Conservation (phyloP, 2,329 filamentous ascomycete genomes). For the Aspergillus fumigatiaffinis region DNA sequence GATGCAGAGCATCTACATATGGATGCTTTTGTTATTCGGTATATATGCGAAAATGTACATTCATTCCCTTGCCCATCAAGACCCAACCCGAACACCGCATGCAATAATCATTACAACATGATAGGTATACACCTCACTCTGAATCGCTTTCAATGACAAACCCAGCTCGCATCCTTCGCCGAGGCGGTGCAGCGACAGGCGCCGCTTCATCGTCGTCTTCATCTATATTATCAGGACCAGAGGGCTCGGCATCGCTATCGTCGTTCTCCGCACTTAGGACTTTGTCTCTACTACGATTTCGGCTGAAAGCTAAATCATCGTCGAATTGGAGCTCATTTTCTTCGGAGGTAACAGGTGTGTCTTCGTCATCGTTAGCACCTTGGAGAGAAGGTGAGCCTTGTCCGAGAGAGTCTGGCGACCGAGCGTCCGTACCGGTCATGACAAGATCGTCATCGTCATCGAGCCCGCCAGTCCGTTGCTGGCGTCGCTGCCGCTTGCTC, state of each 20-base stretch:
- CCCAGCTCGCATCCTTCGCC: constrained; percentile 35
- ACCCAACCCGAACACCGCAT: constrained; percentile 22
- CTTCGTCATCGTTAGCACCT: constrained; percentile 11
- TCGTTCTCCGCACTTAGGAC: constrained; percentile 7
- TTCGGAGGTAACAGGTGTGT: constrained; percentile 23
- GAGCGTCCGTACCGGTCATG: constrained; percentile 23
- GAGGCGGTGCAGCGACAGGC: constrained; percentile 24
- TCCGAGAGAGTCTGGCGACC: constrained; percentile 17
- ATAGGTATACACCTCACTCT: constrained; percentile 24
- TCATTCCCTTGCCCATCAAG: neutral
- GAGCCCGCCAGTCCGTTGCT: constrained; percentile 9
- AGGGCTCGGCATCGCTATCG: neutral
- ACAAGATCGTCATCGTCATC: constrained; percentile 31
- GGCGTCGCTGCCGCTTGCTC: constrained; percentile 29
- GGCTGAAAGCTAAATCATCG: constrained; percentile 31
- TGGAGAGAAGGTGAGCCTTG: constrained; percentile 3
- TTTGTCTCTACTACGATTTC: constrained; percentile 15
- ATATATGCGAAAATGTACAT: neutral
- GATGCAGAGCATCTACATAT: neutral
- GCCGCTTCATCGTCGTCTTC: constrained; percentile 30
- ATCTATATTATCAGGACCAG: constrained; percentile 5
- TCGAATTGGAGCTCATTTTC: constrained; percentile 33
- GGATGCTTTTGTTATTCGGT: neutral
- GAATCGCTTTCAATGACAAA: constrained; percentile 44
- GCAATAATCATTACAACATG: constrained; percentile 19